These are phyloP conservation scores for Hansenula sp. DNA, from an alignment of 1,139 yeast genomes.

Conservation along the genomic window DNA sequence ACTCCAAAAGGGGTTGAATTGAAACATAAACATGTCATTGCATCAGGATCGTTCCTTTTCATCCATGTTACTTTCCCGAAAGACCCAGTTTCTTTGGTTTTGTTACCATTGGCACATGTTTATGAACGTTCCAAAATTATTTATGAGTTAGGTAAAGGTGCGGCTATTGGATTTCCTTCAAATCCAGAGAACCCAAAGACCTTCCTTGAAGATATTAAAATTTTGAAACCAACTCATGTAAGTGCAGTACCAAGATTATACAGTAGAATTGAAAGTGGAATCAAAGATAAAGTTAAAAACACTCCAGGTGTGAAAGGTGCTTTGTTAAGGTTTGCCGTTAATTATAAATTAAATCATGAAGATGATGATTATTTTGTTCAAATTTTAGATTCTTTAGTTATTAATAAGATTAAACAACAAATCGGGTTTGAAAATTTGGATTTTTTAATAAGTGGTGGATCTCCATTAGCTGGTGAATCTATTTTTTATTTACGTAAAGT, in stretches of 20 bases:
- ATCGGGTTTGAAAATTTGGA: conserved; percentile 41
- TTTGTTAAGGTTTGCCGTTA: conserved; percentile 21
- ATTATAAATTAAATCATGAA: conserved; percentile 27
- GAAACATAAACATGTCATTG: conserved; percentile 39
- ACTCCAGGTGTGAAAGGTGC: conserved; percentile 24
- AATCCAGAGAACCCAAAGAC: conserved; percentile 39
- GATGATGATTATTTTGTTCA: conserved; percentile 31
- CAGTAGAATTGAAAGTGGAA: conserved; percentile 45
- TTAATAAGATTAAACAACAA: conserved; percentile 35
- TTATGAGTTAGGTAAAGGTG: conserved; percentile 30
- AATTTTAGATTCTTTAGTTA: conserved; percentile 38
- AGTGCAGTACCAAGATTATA: conserved; percentile 50
- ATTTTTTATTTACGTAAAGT: conserved; percentile 43
- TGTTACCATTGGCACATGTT: conserved; percentile 67
- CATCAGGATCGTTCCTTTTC: conserved; percentile 31
- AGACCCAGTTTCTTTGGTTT: conserved; percentile 26
- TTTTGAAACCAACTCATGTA: conserved; percentile 40
- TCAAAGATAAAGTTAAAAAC: conserved; percentile 32
- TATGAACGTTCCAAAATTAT: conserved; percentile 41
- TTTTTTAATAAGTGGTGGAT: conserved; percentile 43
- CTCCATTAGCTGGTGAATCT: conserved; percentile 47
- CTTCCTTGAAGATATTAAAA: conserved; percentile 42
- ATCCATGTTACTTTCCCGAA: conserved; percentile 22
- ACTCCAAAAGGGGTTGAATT: conserved; percentile 53
- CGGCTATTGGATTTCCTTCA: conserved; percentile 41